Base-by-base conservation (phyloP, 2,329 filamentous ascomycete genomes). In the Penicillium paneum region DNA sequence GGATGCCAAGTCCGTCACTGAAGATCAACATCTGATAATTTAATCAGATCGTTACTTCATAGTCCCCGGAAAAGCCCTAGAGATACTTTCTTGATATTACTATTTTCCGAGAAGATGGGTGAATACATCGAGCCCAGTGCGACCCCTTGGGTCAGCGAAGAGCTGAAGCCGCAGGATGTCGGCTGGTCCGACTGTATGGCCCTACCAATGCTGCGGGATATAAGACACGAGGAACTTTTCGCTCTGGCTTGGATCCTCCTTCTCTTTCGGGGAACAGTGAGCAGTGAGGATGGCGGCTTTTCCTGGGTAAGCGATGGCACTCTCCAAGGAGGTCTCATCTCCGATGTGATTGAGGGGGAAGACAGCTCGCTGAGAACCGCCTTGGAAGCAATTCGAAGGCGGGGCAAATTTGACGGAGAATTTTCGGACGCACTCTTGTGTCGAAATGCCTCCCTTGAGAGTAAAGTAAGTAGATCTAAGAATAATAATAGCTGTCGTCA, bases 101-200 rank as follows among this genome's bases (percentile, higher is more conserved):
- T 5, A 3, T 28, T 15, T 34, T 17, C 24, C 19, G 31, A 15
- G 3, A 21, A 19, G 5, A 51, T 51, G 49, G 40, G 49, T 24
- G 49, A 51, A 31, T 51, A 44, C 40, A 31, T 38, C 5, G 49
- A 51, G 40, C 49, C 49, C 11, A 44, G 32, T 15, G 26, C 49
- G 2, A n/a, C 32, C 11, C 15, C 24, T n/a, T 44, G 24, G 40
- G 32, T 19, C 8, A 31, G 8, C 6, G 40, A 44, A n/a, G 31
- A 38, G 8, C 6, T 12, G 12, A 15, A 51, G 24, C 49, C 32
- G 17, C 17, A 42, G 19, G 24, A 38, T 44, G 32, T 1, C n/a
- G 39, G 8, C 17, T 51, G 49, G 49, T 38, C 24, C 8, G 32
- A 51, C 8, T 38, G 13, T 24, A 34, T 39, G n/a, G 5, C 40